Base-by-base conservation (phyloP, 805 yeast species). In the Vanderwaltozyma polyspora region DNA sequence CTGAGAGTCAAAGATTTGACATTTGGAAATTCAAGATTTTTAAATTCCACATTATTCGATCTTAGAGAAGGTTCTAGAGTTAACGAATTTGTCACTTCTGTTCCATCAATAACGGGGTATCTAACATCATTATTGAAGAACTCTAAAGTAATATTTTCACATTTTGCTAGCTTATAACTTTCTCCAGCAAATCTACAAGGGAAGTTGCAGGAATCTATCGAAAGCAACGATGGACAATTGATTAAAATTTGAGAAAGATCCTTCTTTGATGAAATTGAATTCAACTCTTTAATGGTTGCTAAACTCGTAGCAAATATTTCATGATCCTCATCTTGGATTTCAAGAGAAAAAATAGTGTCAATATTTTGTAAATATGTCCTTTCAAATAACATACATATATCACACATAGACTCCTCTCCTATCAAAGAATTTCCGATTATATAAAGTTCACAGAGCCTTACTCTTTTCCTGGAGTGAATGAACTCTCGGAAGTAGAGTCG, bases 401-500 rank as follows among this genome's bases (percentile, higher is more conserved):
- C 57, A 30, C 39, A 43, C 32, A 48, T 33, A 30, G 36, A 35
- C 16, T 38, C 43, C n/a, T 31, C 30, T 11, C 19, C 21, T 13
- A 21, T 18, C n/a, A 26, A 3, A 2, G 25, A 19, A 34, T 40
- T 41, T 7, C 57, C 57, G 18, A 48, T 26, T 2, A 52, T 32
- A 38, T 54, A 52, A 15, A 54, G 32, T 30, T 54, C 59, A 31
- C 51, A 40, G 19, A 54, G 32, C 3, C 34, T 27, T 15, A 53
- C 27, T 13, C 22, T 29, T 11, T 33, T 19, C 8, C 22, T 27
- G 10, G 33, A 33, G 21, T 35, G 29, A 13, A 36, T 29, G 21
- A 53, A 37, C 29, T 45, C 51, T 4, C 48, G 43, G 21, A 54
- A 52, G 34, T 54, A 52, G 26, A 54, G 28, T 31, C 47, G 46